Base-by-base conservation (phyloP, 2,329 filamentous ascomycete species). In the Graphium sp. region DNA sequence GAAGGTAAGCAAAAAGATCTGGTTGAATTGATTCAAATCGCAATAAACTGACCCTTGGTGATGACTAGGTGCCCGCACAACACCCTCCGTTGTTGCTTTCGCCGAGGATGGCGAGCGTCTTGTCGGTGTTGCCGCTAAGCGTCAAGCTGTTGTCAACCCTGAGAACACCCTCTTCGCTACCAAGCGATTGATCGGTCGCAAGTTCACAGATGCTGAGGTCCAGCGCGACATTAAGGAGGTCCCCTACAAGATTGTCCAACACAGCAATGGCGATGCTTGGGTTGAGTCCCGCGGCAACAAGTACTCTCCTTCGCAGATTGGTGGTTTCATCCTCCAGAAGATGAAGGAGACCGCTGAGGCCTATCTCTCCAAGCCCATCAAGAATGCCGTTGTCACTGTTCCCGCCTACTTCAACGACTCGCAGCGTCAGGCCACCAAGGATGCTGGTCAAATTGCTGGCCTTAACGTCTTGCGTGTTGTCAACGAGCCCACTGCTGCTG, bases 381-480 rank as follows among this genome's bases (percentile, higher is more conserved):
- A 92, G 72, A 93, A 95, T 52, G 87, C 84, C 44, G 87, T 95
- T 36, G 87, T 95, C 43, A 95, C 87, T 36, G 85, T 94, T 21
- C 85, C 85, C 38, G 85, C 85, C 46, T 95, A 95, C 70, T 95
- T 95, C 73, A 95, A 95, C 60, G 85, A 95, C 59, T 85, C 82
- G 35, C 85, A 95, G 64, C 81, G 85, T 62, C 87, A 94, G 62
- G 84, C 84, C 44, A 95, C 85, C 59, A 95, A 94, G 73, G 85
- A 95, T 52, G 87, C 87, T 40, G 87, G 87, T 60, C 82, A 92
- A 57, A 95, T 95, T 47, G 72, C 87, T 46, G 87, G 87, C 52
- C 72, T 95, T 31, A 93, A 94, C 55, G 87, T 95, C 42, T 79
- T 93, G 46, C 85, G 87, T 73, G 84, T 94, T 35, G 83, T 95